Evolutionary conservation across 2,329 filamentous ascomycete species (phyloP), one percentile per base, ranked within the genome.

Genomic region (Nothophoma quercina): DNA sequence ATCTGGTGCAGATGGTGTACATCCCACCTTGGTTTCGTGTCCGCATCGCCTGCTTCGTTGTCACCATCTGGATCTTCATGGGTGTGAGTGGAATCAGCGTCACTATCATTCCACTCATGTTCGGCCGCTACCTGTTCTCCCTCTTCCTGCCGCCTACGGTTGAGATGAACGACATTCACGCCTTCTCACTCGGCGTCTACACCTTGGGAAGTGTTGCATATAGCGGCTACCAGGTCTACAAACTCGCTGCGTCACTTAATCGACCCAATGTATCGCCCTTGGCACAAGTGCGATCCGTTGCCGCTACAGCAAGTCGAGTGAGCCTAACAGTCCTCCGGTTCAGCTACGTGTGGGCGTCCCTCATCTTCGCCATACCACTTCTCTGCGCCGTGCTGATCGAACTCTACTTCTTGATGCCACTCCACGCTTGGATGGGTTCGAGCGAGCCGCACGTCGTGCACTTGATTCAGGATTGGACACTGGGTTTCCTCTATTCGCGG

Each of bases 1-100:
- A 65, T 76, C 85, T 77, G 65, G 75, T 69, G 67, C 79, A 59
- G 68, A 85, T 74, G 79, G 84, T 68, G 69, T 88, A 65, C 84
- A 90, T 98, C 15, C 95, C 95, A 7, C 93, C 95, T 0, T 85
- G 85, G 75, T 98, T 99, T 78, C 85, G 88, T 8, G 68, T 86
- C 21, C 86, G 96, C 47, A 87, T 98, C 54, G 89, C 88, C 44
- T 77, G 90, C 3, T 98, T 99, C 75, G 92, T 98, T 60, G 76
- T 95, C 48, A 87, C 89, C 41, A 91, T 99, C 59, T 99, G 95
- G 95, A 71, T 92, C 26, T 98, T 99, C 75, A 93, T 93, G 16
- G 93, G 93, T 5, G 80, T 88, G 10, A 96, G 91, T 0, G 95
- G 95, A 19, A 86, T 98, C 51, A 85, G 88, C 59, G 85, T 90